Evolutionary conservation across 1,284 basidiomycete genomes (phyloP).

Genomic region (Taiwanofungus camphoratus): DNA sequence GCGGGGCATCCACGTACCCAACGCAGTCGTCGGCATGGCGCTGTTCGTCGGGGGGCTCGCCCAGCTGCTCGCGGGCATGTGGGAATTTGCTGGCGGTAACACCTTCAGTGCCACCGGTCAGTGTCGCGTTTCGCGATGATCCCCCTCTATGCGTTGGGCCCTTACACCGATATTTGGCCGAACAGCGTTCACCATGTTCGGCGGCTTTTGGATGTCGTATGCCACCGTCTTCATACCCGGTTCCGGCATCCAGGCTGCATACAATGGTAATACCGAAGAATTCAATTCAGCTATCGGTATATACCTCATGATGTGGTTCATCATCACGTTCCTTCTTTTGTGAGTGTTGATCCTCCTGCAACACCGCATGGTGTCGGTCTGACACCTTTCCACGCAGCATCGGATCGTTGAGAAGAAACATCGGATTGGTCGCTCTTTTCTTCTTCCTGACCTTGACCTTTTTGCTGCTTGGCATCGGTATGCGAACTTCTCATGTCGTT

Average conservation of each 20-base stretch:
- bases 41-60: constrained; percentile 78
- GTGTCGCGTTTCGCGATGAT: constrained; percentile 27
- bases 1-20: constrained; percentile 48
- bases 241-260: constrained; percentile 53
- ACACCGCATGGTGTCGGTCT: not conserved
- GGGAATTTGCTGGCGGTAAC: constrained; percentile 78
- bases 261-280: constrained; percentile 36
- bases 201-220: constrained; percentile 82
- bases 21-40: constrained; percentile 83
- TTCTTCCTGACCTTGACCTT: constrained; percentile 67
- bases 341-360: constrained; percentile 29
- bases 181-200: constrained; percentile 80
- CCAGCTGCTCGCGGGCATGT: constrained; percentile 74
- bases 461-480: constrained; percentile 46
- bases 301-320: constrained; percentile 65
- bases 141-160: not conserved
- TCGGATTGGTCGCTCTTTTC: constrained; percentile 68
- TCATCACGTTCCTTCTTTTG: constrained; percentile 62
- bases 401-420: constrained; percentile 58
- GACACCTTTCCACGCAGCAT: constrained; percentile 35
- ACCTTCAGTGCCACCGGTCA: constrained; percentile 64
- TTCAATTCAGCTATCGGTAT: constrained; percentile 57
- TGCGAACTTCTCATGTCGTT: constrained; percentile 19
- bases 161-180: constrained; percentile 11
- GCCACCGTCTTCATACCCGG: constrained; percentile 61